A percentile compares a stretch with the other conserved stretches of the same genome.
These are phyloP conservation scores for Choanephora cucurbitarum DNA, from an alignment of 371 early-diverging fungal species.

Conservation along the genomic window DNA sequence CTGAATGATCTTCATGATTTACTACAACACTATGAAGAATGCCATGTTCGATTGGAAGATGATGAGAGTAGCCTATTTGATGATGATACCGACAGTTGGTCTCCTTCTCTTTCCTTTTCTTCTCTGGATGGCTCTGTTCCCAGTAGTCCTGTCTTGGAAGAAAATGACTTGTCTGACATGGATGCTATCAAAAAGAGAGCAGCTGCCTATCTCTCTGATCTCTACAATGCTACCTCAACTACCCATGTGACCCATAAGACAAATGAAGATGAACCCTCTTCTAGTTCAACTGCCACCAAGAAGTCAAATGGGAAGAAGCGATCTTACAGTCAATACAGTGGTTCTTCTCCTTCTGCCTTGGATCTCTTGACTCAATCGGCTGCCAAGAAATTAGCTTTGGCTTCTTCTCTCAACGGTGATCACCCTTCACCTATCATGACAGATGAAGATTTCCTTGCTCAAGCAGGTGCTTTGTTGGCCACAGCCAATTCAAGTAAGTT, in stretches of 20 bases:
- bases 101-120: conserved; percentile 31
- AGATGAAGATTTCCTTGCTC: conserved; percentile 53
- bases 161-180: conserved; percentile 24
- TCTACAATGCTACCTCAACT: conserved; percentile 24
- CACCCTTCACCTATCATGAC: conserved; percentile 34
- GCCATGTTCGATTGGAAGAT: conserved; percentile 86
- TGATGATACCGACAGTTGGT: conserved; percentile 38
- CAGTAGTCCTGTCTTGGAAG: conserved; percentile 30
- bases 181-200: conserved; percentile 33
- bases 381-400: conserved; percentile 42
- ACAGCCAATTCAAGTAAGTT: conserved; percentile 37
- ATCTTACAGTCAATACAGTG: conserved; percentile 21
- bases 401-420: conserved; percentile 31
- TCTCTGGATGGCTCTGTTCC: conserved; percentile 28
- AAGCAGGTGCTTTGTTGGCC: conserved; percentile 51
- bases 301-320: conserved; percentile 31
- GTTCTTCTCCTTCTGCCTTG: conserved; percentile 17
- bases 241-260: conserved; percentile 1
- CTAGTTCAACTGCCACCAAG: background rate
- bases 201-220: conserved; percentile 33
- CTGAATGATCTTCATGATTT: conserved; percentile 90
- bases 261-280: conserved; percentile 3
- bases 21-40: conserved; percentile 93
- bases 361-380: conserved; percentile 37
- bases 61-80: conserved; percentile 59